These are phyloP conservation scores for Penstemon davidsonii DNA, from an alignment of 257 asterid species.

Conservation along the genomic window DNA sequence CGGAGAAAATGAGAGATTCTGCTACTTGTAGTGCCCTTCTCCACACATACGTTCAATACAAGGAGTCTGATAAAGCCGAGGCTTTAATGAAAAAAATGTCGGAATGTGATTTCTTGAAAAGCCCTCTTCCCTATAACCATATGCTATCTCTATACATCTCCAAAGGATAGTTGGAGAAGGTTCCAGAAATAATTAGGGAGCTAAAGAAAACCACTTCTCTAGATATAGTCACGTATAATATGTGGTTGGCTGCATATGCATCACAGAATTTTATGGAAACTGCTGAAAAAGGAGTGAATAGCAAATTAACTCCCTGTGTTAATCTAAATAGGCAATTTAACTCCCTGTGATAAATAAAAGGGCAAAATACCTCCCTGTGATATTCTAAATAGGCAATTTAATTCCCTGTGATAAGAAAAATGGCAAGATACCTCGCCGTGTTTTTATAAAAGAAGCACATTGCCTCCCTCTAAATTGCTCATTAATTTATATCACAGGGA, in stretches of 20 bases:
- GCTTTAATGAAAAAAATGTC: slow-evolving; percentile 81
- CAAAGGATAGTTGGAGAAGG: slow-evolving; percentile 60
- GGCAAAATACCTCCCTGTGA: no score
- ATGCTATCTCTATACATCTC: slow-evolving; percentile 77
- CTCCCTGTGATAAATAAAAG: no score
- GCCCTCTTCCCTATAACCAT: slow-evolving; percentile 87
- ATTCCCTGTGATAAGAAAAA: no score
- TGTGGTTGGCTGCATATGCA: slow-evolving; percentile 72
- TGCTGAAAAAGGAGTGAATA: slow-evolving; percentile 74
- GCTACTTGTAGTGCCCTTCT: slow-evolving; percentile 84
- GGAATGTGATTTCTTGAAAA: slow-evolving; percentile 64
- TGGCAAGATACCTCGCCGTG: no score
- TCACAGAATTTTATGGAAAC: slow-evolving; percentile 60
- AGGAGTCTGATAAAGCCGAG: slow-evolving; percentile 65
- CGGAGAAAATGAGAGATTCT: slow-evolving; percentile 69
- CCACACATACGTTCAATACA: slow-evolving; percentile 75
- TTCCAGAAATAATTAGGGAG: slow-evolving; percentile 52
- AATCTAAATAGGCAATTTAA: no score
- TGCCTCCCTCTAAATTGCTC: no score
- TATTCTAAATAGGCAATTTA: no score
- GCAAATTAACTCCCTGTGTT: no score
- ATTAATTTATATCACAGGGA: no score
- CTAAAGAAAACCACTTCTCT: slow-evolving; percentile 73
- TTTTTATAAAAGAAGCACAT: no score
- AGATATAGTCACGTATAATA: slow-evolving; percentile 79